Evolutionary conservation across 805 yeast genomes (phyloP), one percentile per base, ranked within the genome.

Genomic region (Metschnikowia baotianmanensis): DNA sequence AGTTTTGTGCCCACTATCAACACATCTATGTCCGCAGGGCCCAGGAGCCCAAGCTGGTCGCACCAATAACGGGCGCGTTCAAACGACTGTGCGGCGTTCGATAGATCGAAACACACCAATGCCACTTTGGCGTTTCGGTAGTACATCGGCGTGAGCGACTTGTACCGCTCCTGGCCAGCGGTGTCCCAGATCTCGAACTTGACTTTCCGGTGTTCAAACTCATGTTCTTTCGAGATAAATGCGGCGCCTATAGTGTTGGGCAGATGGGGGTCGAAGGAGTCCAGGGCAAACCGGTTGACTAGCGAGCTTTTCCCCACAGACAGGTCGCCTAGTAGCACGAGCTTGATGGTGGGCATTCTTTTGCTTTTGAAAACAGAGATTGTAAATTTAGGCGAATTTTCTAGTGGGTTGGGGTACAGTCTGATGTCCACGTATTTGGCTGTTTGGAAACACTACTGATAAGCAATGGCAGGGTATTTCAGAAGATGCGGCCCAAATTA

Each of bases 241-340:
- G 98, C 99, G 4, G 99, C 99, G n/a, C 99, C 99, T 40, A 93
- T 93, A 2, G 99, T 93, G 31, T 95, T 86, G 51, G 95, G 87
- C 44, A 91, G 77, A 50, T 78, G 77, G 22, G 78, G 82, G 50
- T 87, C 93, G 59, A 91, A 93, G 0, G 79, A 64, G 52, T 80
- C 76, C 47, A 68, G 69, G 30, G 77, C 90, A 53, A 90, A 88
- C 38, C 97, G 69, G 50, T 85, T 85, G 1, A 88, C 89, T 8
- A 91, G 73, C 1, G 96, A 88, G 6, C 79, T 72, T 51, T 78
- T 83, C 34, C 86, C 86, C 15, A 73, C 82, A 0, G 80, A 73
- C 6, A 81, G 73, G 49, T 78, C 83, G 12, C 83, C 76, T 13
- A 70, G 50, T 5, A 70, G 59, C 4, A 69, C 75, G n/a, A 70